These are phyloP conservation scores for Talaromyces funiculosus DNA, from an alignment of 2,329 filamentous ascomycete genomes.

Conservation along the genomic window DNA sequence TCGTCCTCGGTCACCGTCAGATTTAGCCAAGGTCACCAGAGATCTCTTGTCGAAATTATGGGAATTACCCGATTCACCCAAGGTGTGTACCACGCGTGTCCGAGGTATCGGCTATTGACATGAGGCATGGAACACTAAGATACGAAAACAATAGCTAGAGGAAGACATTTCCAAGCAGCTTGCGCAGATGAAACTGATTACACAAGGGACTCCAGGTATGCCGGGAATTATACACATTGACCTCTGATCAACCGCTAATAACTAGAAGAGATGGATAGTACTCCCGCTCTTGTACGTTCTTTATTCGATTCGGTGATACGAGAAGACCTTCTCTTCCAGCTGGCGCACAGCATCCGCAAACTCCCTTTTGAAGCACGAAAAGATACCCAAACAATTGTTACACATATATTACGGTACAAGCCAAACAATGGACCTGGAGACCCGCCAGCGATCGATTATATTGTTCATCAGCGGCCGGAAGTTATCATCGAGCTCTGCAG, in stretches of 20 bases:
- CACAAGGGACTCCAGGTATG: constrained; percentile 85
- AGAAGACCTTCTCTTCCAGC: constrained; percentile 79
- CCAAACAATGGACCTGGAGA: constrained; percentile 64
- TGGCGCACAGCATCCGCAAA: constrained; percentile 74
- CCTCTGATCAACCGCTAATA: constrained; percentile 15
- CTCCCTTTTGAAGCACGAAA: constrained; percentile 95
- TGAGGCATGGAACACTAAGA: background rate
- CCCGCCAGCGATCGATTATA: constrained; percentile 79
- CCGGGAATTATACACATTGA: constrained; percentile 7
- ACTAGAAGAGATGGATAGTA: constrained; percentile 71
- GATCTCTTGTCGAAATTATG: constrained; percentile 59
- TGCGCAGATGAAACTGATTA: constrained; percentile 81
- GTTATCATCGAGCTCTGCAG: constrained; percentile 83
- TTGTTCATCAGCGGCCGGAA: constrained; percentile 78
- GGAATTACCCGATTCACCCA: constrained; percentile 51
- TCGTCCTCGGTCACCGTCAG: constrained; percentile 55
- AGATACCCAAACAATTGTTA: constrained; percentile 93
- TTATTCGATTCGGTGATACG: constrained; percentile 79
- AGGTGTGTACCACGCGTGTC: constrained; percentile 38
- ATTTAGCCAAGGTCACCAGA: constrained; percentile 59
- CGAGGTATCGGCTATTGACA: constrained; percentile 14
- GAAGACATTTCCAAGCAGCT: constrained; percentile 85
- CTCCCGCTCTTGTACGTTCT: constrained; percentile 79
- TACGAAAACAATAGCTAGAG: constrained; percentile 52
- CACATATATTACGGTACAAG: constrained; percentile 86